These are phyloP conservation scores for Xylaria nigripes DNA, from an alignment of 495 filamentous ascomycete species.

Conservation along the genomic window DNA sequence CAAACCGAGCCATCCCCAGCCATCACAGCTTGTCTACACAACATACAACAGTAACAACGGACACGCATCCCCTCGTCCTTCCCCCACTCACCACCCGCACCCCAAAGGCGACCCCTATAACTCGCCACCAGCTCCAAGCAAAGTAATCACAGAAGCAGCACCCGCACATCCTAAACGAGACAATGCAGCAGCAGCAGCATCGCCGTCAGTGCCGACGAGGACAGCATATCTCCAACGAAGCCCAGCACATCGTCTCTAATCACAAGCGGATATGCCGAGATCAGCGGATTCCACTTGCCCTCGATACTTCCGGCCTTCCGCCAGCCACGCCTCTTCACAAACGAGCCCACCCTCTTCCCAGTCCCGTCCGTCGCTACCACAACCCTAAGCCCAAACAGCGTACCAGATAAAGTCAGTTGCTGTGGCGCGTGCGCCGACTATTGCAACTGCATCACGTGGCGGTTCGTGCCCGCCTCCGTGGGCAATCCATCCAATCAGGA, in stretches of 20 bases:
- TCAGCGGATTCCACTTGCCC: constrained; percentile 16
- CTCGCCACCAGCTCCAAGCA: constrained; percentile 19
- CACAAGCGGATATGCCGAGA: constrained; percentile 15
- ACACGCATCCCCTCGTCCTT: constrained; percentile 21
- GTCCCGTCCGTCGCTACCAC: constrained; percentile 17
- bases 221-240: too few species aligned
- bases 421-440: constrained; percentile 22
- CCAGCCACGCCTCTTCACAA: constrained; percentile 19
- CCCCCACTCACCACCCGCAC: constrained; percentile 14
- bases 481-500: constrained; percentile 13
- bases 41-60: constrained; percentile 23
- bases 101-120: constrained; percentile 15
- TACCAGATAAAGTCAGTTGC: constrained; percentile 24
- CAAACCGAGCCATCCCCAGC: not conserved
- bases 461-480: constrained; percentile 20
- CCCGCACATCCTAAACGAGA: not conserved
- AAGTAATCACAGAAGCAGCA: constrained; percentile 4
- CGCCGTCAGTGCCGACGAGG: not conserved
- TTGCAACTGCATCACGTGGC: constrained; percentile 27
- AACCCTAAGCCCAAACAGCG: constrained; percentile 16
- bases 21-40: constrained; percentile 4
- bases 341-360: constrained; percentile 11
- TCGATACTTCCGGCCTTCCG: constrained; percentile 26
- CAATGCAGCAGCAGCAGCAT: not conserved
- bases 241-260: not conserved